Evolutionary conservation across 805 yeast species (phyloP).

Genomic region (Candida boleticola): DNA sequence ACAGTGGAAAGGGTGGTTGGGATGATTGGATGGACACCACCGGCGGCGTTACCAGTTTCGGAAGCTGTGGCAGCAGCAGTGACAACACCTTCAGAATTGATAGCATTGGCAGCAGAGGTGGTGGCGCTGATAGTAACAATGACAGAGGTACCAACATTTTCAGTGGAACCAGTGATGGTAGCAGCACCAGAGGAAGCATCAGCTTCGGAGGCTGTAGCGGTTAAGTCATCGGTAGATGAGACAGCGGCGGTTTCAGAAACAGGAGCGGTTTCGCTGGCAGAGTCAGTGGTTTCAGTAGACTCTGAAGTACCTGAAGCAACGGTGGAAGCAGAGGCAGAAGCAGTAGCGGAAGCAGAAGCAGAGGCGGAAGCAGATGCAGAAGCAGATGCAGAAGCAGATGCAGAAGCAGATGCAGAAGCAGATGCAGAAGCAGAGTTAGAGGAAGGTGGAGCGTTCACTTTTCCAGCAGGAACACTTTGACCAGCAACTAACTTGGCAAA

Average conservation of each 20-base stretch:
- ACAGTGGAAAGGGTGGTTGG: not conserved
- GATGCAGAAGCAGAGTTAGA: constrained; percentile 8
- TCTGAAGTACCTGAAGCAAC: constrained; percentile 10
- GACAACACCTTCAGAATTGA: not conserved
- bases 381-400: constrained; percentile 6
- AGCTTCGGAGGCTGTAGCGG: constrained; percentile 9
- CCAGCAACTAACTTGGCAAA: constrained; percentile 33
- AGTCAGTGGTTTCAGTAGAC: not conserved
- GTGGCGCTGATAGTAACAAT: not conserved
- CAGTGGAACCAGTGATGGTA: constrained; percentile 5
- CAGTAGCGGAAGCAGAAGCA: constrained; percentile 9
- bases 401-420: constrained; percentile 5
- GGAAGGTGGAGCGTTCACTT: constrained; percentile 7
- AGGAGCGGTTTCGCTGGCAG: constrained; percentile 2
- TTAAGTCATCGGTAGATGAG: not conserved
- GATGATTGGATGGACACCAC: not conserved
- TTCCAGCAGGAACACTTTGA: constrained; percentile 15
- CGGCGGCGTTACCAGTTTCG: not conserved
- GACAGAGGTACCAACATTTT: constrained; percentile 1
- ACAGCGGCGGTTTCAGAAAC: constrained; percentile 12
- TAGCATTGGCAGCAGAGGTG: not conserved
- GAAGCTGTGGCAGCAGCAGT: not conserved
- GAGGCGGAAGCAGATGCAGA: constrained; percentile 6
- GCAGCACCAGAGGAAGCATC: constrained; percentile 7
- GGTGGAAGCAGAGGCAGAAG: constrained; percentile 8